Evolutionary conservation across 2,329 filamentous ascomycete genomes (phyloP), one percentile per base, ranked within the genome.

Genomic region (Teratosphaeria epicoccoides): DNA sequence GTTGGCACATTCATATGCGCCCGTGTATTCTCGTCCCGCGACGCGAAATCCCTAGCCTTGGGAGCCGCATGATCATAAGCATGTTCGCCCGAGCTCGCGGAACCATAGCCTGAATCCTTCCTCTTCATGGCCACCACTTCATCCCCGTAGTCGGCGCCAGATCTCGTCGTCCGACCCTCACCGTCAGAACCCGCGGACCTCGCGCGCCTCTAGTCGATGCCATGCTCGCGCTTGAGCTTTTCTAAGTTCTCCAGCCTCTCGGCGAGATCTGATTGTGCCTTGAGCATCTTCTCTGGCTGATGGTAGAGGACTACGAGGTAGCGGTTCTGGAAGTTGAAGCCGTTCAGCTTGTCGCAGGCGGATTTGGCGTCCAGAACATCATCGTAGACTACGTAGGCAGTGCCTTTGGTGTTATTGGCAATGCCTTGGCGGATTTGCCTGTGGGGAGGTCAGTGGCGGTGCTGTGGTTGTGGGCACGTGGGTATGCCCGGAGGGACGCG

Each of bases 261-360:
- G 67, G 91, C 88, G 67, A 97, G 80, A 74, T 96, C 89, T 74
- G 50, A 51, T 61, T 63, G 60, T 51, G 88, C 87, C 72, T 86
- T 88, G 68, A 80, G 73, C 82, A 86, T 86, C 73, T 87, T 87
- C 65, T 87, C 84, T 60, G 83, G 83, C 70, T 87, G 84, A 68
- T 88, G 84, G 66, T 87, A 87, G 68, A 88, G 73, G 54, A 87
- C 84, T 67, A 98, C 93, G 64, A 98, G 87, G 74, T 98, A 98
- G 70, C 93, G 87, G 76, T 91, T 95, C 78, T 98, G 93, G 73
- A 98, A 98, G 78, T 98, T 98, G 83, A 95, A 98, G 70, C 93
- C 93, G 78, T 98, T 98, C 71, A 98, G 80, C 78, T 97, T 96
- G 78, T 98, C 93, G 79, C 93, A 97, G 68, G 93, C 93, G 74